Evolutionary conservation across 2,329 filamentous ascomycete species (phyloP).

Genomic region (Venturiaceae sp.): DNA sequence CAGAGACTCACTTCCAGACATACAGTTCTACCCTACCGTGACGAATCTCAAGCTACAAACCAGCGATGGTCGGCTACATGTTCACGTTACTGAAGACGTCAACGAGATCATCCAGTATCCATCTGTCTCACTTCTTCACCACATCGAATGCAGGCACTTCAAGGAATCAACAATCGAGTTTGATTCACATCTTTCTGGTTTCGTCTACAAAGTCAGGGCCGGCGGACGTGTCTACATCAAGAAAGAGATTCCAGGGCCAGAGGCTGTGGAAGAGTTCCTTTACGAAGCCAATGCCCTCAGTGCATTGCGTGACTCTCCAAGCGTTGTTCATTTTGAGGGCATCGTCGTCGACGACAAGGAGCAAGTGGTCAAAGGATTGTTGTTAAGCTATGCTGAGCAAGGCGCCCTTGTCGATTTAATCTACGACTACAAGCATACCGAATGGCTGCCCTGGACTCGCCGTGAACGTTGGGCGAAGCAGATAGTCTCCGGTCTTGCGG

Average conservation of each 20-base stretch:
- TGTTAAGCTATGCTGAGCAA: slow-evolving; percentile 79
- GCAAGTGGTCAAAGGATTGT: slow-evolving; percentile 70
- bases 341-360: slow-evolving; percentile 73
- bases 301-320: slow-evolving; percentile 58
- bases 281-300: slow-evolving; percentile 97
- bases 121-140: slow-evolving; percentile 58
- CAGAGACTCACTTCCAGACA: slow-evolving; percentile 81
- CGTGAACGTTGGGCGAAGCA: slow-evolving; percentile 85
- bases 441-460: slow-evolving; percentile 54
- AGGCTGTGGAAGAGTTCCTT: slow-evolving; percentile 90
- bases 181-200: slow-evolving; percentile 88
- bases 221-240: slow-evolving; percentile 69
- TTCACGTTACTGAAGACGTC: slow-evolving; percentile 95
- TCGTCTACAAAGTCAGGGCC: slow-evolving; percentile 82
- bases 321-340: slow-evolving; percentile 79
- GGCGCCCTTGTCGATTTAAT: slow-evolving; percentile 86
- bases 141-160: slow-evolving; percentile 42
- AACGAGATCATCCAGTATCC: slow-evolving; percentile 93
- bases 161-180: slow-evolving; percentile 50
- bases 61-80: slow-evolving; percentile 75
- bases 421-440: slow-evolving; percentile 58
- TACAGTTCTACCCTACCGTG: slow-evolving; percentile 92
- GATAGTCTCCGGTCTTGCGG: slow-evolving; percentile 78
- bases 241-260: slow-evolving; percentile 94
- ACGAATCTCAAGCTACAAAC: slow-evolving; percentile 94